Conservation (phyloP, 495 filamentous ascomycete genomes). For the Emericellopsis terricola region DNA sequence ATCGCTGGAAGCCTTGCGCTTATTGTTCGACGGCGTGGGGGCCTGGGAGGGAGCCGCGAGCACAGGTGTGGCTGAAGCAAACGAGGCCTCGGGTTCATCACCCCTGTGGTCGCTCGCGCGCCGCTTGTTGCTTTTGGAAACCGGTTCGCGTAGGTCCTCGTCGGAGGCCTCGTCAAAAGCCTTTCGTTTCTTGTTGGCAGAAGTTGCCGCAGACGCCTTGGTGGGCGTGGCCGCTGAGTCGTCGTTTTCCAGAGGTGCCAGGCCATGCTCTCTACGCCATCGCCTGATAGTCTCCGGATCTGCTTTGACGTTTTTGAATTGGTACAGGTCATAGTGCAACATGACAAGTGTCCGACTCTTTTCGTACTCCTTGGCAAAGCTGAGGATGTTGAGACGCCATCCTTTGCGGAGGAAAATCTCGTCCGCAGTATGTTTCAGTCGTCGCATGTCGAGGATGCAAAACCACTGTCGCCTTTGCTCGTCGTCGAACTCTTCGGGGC, state of each 20-base stretch:
- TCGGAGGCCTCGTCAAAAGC: slow-evolving; percentile 23
- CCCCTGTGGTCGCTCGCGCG: slow-evolving; percentile 15
- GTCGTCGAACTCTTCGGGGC: slow-evolving; percentile 27
- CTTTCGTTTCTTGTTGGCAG: slow-evolving; percentile 21
- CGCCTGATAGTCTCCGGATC: slow-evolving; percentile 27
- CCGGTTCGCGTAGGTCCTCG: no score
- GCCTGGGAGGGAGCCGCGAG: no score
- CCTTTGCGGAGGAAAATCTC: slow-evolving; percentile 32
- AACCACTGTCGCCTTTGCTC: slow-evolving; percentile 31
- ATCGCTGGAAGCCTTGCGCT: slow-evolving; percentile 23
- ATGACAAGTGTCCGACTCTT: slow-evolving; percentile 33
- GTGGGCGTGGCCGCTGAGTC: slow-evolving; percentile 1
- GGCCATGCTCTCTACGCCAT: slow-evolving; percentile 26
- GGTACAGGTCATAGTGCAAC: slow-evolving; percentile 32
- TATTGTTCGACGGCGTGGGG: slow-evolving; percentile 21
- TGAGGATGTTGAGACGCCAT: slow-evolving; percentile 32
- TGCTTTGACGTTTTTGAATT: slow-evolving; percentile 32
- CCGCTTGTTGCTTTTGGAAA: slow-evolving; percentile 24
- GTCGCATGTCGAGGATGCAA: slow-evolving; percentile 31
- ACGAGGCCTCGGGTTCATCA: slow-evolving; percentile 3
- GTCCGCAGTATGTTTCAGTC: slow-evolving; percentile 31
- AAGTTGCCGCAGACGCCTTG: slow-evolving; percentile 5
- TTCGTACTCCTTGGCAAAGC: slow-evolving; percentile 34
- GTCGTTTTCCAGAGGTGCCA: slow-evolving; percentile 17
- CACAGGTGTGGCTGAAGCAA: slow-evolving; percentile 5